phyloP scores from a whole-genome alignment of 495 filamentous ascomycete species.

The Jackrogersella minutella region DNA sequence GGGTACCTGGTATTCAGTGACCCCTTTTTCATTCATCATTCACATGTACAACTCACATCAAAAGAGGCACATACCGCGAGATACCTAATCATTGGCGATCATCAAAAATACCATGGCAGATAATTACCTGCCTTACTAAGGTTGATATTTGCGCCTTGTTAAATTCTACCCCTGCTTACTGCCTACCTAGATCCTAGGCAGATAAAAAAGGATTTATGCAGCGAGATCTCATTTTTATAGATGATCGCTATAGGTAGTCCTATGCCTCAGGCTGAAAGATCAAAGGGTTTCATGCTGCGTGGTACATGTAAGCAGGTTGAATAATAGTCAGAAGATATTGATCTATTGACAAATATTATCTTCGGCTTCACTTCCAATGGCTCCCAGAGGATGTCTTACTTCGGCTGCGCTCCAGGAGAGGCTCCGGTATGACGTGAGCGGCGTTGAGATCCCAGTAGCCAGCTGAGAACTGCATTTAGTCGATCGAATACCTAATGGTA shows the following conservation, averaged over 20 bases:
- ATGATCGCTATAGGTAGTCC: not conserved
- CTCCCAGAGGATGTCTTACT: not conserved
- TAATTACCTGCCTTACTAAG: not conserved
- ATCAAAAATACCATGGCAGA: not conserved
- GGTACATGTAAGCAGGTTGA: not conserved
- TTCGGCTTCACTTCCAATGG: not conserved
- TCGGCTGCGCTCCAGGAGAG: not conserved
- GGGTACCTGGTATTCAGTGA: not conserved
- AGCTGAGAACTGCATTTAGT: not conserved
- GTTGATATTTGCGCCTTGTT: not conserved
- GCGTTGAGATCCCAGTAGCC: not conserved
- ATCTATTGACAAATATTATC: constrained; percentile 7
- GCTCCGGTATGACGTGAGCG: constrained; percentile 13
- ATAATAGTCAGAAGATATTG: not conserved
- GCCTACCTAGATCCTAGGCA: no score
- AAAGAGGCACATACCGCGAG: constrained; percentile 1
- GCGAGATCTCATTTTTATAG: constrained; percentile 3
- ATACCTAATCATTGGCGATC: not conserved
- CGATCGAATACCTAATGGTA: not conserved
- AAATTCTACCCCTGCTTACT: not conserved
- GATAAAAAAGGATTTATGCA: constrained; percentile 8
- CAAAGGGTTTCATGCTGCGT: constrained; percentile 3
- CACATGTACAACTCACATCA: not conserved
- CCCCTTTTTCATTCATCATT: not conserved
- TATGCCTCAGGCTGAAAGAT: not conserved